phyloP scores from a whole-genome alignment of 2,329 filamentous ascomycete species.

The Paecilomyces niveus region DNA sequence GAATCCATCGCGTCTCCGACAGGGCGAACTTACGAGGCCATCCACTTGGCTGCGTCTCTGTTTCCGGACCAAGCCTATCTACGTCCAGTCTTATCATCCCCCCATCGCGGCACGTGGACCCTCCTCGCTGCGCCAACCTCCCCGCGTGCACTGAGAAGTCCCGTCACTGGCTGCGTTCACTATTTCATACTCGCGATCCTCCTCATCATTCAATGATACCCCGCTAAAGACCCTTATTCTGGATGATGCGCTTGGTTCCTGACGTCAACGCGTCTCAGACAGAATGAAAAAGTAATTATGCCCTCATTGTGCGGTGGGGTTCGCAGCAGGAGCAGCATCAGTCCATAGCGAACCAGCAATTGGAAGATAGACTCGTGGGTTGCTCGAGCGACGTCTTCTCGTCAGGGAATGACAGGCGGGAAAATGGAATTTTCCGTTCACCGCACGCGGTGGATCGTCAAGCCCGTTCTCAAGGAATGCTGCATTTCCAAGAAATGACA shows the following conservation, averaged over 20 bases:
- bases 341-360: not conserved
- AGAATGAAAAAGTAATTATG: not conserved
- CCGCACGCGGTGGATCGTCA: not conserved
- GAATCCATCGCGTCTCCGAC: not conserved
- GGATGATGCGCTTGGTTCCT: not conserved
- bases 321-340: not conserved
- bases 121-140: not conserved
- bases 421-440: not conserved
- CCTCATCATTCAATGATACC: not conserved
- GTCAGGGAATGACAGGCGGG: not conserved
- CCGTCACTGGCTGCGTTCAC: not conserved
- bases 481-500: not conserved
- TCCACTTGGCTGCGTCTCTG: not conserved
- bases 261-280: not conserved
- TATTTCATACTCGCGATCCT: not conserved
- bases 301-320: not conserved
- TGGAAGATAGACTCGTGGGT: not conserved
- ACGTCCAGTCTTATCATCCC: not conserved
- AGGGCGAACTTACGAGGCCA: not conserved
- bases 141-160: not conserved
- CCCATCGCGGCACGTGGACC: conserved; percentile 3
- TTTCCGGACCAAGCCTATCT: not conserved
- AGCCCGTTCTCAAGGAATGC: not conserved
- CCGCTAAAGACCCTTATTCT: not conserved
- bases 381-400: not conserved